Evolutionary conservation across 2,329 filamentous ascomycete genomes (phyloP).

Genomic region (Colletotrichum liaoningense): DNA sequence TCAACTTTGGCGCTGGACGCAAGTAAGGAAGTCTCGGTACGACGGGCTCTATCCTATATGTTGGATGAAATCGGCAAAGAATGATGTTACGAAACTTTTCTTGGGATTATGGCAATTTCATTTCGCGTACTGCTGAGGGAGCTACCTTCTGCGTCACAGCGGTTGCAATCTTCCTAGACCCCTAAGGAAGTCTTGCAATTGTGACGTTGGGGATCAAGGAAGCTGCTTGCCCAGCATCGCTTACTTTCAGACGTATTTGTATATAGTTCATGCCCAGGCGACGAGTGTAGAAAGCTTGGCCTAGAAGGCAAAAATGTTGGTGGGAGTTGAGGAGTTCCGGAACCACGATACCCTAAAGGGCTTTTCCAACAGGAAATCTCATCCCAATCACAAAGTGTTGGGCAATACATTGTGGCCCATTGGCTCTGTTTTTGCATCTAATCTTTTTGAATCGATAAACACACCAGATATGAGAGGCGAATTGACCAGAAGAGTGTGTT

Average conservation of each 20-base stretch:
- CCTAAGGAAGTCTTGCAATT: neutral
- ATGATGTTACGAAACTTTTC: neutral
- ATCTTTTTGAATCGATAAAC: too few species aligned
- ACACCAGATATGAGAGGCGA: neutral
- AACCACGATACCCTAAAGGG: constrained; percentile 10
- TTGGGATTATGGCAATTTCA: neutral
- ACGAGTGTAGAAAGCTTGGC: neutral
- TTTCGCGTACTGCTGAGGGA: neutral
- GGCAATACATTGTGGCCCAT: neutral
- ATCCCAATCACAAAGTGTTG: neutral
- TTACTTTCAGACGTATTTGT: neutral
- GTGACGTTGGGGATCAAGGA: neutral
- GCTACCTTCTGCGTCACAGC: neutral
- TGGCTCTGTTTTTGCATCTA: too few species aligned
- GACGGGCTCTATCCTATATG: neutral
- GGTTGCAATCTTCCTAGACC: neutral
- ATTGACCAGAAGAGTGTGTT: neutral
- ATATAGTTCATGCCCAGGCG: neutral
- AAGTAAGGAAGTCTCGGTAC: constrained; percentile 49
- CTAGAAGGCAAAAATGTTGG: neutral
- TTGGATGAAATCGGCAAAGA: neutral
- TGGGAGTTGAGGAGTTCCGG: constrained; percentile 18
- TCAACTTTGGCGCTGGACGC: constrained; percentile 66
- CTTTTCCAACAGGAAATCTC: neutral
- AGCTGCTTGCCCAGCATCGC: neutral